These are phyloP conservation scores for Epichloe sylvatica DNA, from an alignment of 2,329 filamentous ascomycete genomes.

Conservation along the genomic window DNA sequence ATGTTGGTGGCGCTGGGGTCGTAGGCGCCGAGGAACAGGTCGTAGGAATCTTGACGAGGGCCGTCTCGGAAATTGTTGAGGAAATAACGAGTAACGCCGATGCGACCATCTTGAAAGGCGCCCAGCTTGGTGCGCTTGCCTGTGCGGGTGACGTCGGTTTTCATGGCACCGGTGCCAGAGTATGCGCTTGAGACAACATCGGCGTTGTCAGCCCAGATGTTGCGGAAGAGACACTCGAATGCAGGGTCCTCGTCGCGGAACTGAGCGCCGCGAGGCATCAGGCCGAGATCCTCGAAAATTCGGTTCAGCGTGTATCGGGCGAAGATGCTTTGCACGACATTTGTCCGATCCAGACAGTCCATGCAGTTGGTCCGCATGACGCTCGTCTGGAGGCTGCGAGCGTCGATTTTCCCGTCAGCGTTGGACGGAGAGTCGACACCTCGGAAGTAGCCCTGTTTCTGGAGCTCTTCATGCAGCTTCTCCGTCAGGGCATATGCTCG, in stretches of 20 bases:
- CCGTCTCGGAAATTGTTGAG: constrained; percentile 93
- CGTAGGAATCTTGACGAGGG: constrained; percentile 86
- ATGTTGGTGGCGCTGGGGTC: constrained; percentile 58
- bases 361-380: constrained; percentile 98
- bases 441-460: constrained; percentile 80
- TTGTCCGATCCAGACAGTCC: constrained; percentile 96
- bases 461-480: constrained; percentile 60
- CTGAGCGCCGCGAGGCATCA: constrained; percentile 61
- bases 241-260: constrained; percentile 62
- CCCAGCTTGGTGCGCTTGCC: constrained; percentile 78
- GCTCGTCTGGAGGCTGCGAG: constrained; percentile 67
- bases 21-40: constrained; percentile 83
- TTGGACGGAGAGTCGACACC: constrained; percentile 72
- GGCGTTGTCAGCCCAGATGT: constrained; percentile 96
- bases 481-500: constrained; percentile 78
- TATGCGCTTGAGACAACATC: constrained; percentile 89
- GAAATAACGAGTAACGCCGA: constrained; percentile 79
- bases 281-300: constrained; percentile 72
- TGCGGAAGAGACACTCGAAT: constrained; percentile 88
- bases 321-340: constrained; percentile 95
- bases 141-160: constrained; percentile 94
- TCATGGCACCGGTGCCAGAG: constrained; percentile 90
- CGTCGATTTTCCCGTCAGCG: constrained; percentile 57
- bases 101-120: constrained; percentile 71
- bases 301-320: constrained; percentile 78